A percentile compares a stretch with the other conserved stretches of the same genome.
These are phyloP conservation scores for Penicillium robsamsonii DNA, from an alignment of 495 filamentous ascomycete genomes.

Conservation along the genomic window DNA sequence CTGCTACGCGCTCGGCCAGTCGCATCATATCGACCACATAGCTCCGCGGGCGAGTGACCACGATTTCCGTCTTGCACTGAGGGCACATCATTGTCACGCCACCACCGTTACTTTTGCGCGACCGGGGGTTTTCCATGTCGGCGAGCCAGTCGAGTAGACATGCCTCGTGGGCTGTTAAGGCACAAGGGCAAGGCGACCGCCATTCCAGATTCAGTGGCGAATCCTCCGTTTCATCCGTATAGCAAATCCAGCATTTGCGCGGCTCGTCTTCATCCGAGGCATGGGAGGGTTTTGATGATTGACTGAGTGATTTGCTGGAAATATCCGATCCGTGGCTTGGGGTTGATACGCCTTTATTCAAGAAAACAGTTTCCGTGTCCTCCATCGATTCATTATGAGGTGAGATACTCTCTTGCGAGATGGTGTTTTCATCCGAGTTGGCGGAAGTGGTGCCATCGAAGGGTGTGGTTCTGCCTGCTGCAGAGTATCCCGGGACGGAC, in stretches of 20 bases:
- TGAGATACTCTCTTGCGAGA: constrained; percentile 8
- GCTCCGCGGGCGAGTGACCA: constrained; percentile 69
- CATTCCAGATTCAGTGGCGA: constrained; percentile 64
- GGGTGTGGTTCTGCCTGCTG: constrained; percentile 30
- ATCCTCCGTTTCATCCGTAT: constrained; percentile 78
- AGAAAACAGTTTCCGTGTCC: constrained; percentile 42
- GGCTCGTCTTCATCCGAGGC: constrained; percentile 40
- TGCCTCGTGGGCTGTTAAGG: constrained; percentile 82
- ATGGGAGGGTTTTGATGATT: constrained; percentile 17
- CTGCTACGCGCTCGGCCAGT: constrained; percentile 51
- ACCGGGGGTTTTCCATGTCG: constrained; percentile 65
- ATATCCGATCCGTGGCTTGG: constrained; percentile 13
- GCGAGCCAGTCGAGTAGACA: constrained; percentile 91
- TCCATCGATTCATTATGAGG: constrained; percentile 27
- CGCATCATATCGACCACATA: constrained; percentile 60
- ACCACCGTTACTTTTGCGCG: constrained; percentile 47
- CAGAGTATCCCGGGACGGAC: constrained; percentile 37
- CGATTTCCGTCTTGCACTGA: constrained; percentile 81
- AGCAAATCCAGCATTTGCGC: constrained; percentile 91
- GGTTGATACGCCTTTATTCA: constrained; percentile 37
- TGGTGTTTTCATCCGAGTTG: constrained; percentile 20
- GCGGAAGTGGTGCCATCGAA: constrained; percentile 31
- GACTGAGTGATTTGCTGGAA: constrained; percentile 18
- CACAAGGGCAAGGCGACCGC: constrained; percentile 86
- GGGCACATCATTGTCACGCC: constrained; percentile 70